These are phyloP conservation scores for Meyerozyma carpophila DNA, from an alignment of 1,139 yeast species.

Conservation along the genomic window DNA sequence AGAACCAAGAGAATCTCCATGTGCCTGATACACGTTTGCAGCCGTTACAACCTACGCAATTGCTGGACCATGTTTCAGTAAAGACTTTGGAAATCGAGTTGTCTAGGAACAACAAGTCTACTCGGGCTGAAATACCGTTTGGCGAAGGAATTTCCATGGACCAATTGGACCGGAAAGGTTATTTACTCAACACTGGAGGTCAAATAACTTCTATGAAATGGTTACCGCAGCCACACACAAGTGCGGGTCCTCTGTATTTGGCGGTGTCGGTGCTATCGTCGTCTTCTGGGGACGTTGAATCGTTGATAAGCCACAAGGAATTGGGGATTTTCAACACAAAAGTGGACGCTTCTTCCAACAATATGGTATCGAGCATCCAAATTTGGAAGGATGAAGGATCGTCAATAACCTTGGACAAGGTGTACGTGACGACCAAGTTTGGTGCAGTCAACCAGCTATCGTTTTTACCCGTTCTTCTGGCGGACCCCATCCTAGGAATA, in stretches of 20 bases:
- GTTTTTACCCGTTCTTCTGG: constrained; percentile 40
- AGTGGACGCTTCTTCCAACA: neutral
- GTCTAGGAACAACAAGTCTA: neutral
- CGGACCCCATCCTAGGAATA: constrained; percentile 30
- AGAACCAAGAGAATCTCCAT: neutral
- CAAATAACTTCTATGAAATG: constrained; percentile 51
- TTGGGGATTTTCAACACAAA: constrained; percentile 25
- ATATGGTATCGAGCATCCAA: constrained; percentile 37
- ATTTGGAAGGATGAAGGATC: constrained; percentile 40
- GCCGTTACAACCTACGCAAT: neutral
- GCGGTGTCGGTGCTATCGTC: constrained; percentile 46
- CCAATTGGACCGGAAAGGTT: constrained; percentile 31
- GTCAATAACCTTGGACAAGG: constrained; percentile 22
- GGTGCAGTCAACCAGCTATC: constrained; percentile 53
- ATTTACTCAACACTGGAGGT: constrained; percentile 52
- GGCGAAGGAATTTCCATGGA: constrained; percentile 1
- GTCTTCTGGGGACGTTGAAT: constrained; percentile 23
- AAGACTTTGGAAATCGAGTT: neutral
- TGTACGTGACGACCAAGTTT: constrained; percentile 31
- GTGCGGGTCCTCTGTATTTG: constrained; percentile 26
- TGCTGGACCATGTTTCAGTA: neutral
- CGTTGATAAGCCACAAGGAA: constrained; percentile 23
- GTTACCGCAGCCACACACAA: constrained; percentile 26
- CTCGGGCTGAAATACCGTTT: neutral
- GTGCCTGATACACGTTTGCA: neutral